Evolutionary conservation across 306 rosid genomes (phyloP), one percentile per base, ranked within the genome.

Genomic region (Acacia acuminata): DNA sequence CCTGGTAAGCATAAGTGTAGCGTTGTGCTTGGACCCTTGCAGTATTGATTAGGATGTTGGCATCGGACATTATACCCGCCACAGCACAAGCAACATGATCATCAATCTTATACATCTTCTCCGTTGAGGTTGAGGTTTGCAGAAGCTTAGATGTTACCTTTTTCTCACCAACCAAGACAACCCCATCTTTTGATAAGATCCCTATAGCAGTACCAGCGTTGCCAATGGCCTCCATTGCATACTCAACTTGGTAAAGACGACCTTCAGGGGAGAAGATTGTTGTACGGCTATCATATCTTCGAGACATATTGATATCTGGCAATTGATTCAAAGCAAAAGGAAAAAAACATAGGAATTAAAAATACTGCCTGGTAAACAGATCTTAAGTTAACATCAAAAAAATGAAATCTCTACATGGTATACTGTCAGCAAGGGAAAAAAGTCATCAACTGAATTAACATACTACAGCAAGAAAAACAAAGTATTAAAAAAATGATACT

Each of bases 201-300:
- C 90, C 90, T 40, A 87, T 87, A 43, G 90, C 90, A 70, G 90
- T 76, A 66, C 90, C 90, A 48, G 90, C 88, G 43, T 87, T 87
- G 12, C 90, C 90, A 14, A 87, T 87, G 43, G 90, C 90, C 71
- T 87, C 90, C 88, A 87, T 87, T 71, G 90, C 90, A 60, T 87
- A 87, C 73, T 87, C 90, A 50, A 87, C 90, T 82, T 87, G 90
- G 84, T 87, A 87, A 71, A 87, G 90, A 66, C 88, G 88, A 4
- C 90, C 90, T 67, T 87, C 90, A 0, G 90, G 90, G 66, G 90
- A 87, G 83, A 87, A 87, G 27, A 87, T 87, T 76, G 90, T 87
- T 76, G 90, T 87, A 8, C 88, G 90, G 72, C 90, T 84, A 51
- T 87, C 90, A 87, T 87, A 87, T 82, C 90, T 87, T 66, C 88